Evolutionary conservation across 1,139 yeast species (phyloP).

Genomic region (Yamadazyma kanchanaburiensis): DNA sequence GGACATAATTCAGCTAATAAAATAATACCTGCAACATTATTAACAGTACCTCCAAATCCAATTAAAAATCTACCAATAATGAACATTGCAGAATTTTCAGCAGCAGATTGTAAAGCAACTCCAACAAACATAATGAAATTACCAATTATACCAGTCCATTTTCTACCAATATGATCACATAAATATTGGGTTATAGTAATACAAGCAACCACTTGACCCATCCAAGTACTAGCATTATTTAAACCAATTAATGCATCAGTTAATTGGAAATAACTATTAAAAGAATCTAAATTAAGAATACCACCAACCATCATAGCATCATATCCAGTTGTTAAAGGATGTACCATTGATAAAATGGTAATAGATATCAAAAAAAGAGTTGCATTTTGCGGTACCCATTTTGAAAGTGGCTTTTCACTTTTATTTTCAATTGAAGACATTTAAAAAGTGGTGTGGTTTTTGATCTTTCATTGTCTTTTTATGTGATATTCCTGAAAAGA

Average conservation of each 20-base stretch:
- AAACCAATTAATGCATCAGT: slow-evolving; percentile 14
- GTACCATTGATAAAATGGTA: slow-evolving; percentile 9
- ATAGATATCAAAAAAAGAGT: slow-evolving; percentile 6
- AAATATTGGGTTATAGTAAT: slow-evolving; percentile 8
- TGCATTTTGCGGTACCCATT: slow-evolving; percentile 7
- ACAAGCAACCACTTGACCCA: slow-evolving; percentile 11
- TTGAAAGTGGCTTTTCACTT: slow-evolving; percentile 5
- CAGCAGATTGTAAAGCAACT: slow-evolving; percentile 14
- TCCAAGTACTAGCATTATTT: slow-evolving; percentile 14
- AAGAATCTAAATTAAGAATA: slow-evolving; percentile 13
- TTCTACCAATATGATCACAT: slow-evolving; percentile 15
- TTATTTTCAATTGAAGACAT: no score
- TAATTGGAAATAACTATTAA: slow-evolving; percentile 10
- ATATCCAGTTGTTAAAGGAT: slow-evolving; percentile 13
- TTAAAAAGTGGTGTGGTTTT: no score
- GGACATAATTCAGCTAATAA: slow-evolving; percentile 16
- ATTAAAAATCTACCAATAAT: slow-evolving; percentile 14
- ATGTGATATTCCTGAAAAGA: no score
- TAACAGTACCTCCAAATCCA: slow-evolving; percentile 15
- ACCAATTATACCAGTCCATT: slow-evolving; percentile 11
- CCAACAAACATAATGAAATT: slow-evolving; percentile 10
- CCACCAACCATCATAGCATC: slow-evolving; percentile 14
- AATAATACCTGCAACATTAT: slow-evolving; percentile 11
- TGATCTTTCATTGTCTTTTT: no score
- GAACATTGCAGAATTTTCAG: slow-evolving; percentile 16